Evolutionary conservation across 495 filamentous ascomycete species (phyloP), one percentile per base, ranked within the genome.

Genomic region (Penicillium verhagenii): DNA sequence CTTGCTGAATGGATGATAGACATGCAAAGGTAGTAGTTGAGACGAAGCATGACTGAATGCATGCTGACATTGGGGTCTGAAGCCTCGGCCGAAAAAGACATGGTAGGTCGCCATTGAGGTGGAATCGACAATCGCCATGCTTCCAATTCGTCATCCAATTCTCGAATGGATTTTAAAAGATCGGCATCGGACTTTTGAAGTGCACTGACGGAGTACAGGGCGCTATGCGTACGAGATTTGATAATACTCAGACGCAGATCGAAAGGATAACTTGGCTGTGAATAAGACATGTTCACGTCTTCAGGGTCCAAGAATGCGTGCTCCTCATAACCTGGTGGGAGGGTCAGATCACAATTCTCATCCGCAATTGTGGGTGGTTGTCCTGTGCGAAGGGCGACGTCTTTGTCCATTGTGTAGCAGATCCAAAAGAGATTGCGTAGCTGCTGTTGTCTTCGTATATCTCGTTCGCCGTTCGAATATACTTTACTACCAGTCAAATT

Each of bases 381-480:
- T 6, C 79, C 80, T 0, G 72, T 80, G 25, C 79, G 73, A 6
- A 82, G 61, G 0, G 73, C 64, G 10, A 81, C 57, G 42, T 82
- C 78, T 54, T 80, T 81, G 47, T 83, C 80, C 26, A 79, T 50
- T 2, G 66, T 72, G 45, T 80, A 83, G 64, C 75, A 75, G 3
- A 82, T 61, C 80, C 79, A 83, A 57, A 83, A 83, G 0, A 83
- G 51, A 42, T 73, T 73, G 0, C 80, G 76, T 1, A 81, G 57
- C 13, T 78, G 75, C 4, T 54, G 35, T 6, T 69, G 65, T 16
- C 46, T 59, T 50, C 63, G 59, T 3, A 52, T 21, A 21, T 56
- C 38, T 19, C 43, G 56, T 8, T 55, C 49, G 9, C 46, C 40
- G 3, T 19, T 38, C 1, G 44, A 51, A 20, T 40, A 16, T 5